Conservation (phyloP, 1,284 basidiomycete genomes). For the Sutorius eximius region DNA sequence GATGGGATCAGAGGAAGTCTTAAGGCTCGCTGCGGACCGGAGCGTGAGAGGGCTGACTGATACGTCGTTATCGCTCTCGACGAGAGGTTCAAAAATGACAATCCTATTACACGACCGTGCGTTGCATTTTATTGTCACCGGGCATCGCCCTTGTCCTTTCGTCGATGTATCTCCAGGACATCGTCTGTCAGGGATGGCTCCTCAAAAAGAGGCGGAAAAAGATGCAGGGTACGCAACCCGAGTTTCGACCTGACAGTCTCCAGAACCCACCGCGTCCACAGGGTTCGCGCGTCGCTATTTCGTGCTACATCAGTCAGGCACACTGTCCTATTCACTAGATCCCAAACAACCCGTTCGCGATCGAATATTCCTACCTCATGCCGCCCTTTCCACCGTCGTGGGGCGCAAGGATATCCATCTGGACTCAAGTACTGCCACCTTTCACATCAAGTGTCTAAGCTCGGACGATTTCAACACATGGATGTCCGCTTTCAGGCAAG, state of each 20-base stretch:
- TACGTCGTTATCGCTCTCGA: neutral
- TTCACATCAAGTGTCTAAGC: conserved; percentile 75
- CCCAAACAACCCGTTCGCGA: conserved; percentile 72
- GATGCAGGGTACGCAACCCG: conserved; percentile 65
- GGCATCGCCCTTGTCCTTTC: conserved; percentile 1
- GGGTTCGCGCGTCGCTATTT: conserved; percentile 86
- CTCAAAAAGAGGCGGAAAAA: conserved; percentile 81
- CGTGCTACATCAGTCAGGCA: conserved; percentile 60
- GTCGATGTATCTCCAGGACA: conserved; percentile 15
- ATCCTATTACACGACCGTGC: conserved; percentile 5
- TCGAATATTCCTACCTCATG: conserved; percentile 62
- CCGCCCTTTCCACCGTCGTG: conserved; percentile 69
- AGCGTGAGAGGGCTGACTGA: conserved; percentile 23
- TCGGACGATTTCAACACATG: conserved; percentile 70
- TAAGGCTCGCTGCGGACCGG: neutral
- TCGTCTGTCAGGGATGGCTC: conserved; percentile 71
- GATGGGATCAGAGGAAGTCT: conserved; percentile 32
- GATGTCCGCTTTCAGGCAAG: conserved; percentile 72
- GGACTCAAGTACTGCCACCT: conserved; percentile 73
- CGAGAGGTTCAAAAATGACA: conserved; percentile 11
- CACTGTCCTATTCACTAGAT: conserved; percentile 75
- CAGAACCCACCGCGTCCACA: conserved; percentile 31
- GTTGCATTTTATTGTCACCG: conserved; percentile 10
- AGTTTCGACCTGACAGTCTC: conserved; percentile 3
- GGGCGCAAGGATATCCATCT: conserved; percentile 76